Base-by-base conservation (phyloP, 2,329 filamentous ascomycete genomes). In the Sphaerulina vaccinii region DNA sequence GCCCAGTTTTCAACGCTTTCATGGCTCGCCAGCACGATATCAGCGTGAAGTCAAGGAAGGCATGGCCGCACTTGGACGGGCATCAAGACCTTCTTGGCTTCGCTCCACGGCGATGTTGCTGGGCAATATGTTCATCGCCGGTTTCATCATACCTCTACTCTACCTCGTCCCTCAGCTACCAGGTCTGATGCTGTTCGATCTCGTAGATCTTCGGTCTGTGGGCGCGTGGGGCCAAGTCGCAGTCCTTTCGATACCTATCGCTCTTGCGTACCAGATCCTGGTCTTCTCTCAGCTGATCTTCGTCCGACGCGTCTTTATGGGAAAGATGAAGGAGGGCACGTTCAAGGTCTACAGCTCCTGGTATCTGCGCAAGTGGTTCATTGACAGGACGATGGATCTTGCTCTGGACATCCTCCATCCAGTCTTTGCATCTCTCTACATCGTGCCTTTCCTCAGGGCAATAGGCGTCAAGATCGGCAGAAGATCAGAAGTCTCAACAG, bases 391-490 rank as follows among this genome's bases (percentile, higher is more conserved):
- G 11, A 59, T 62, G 54, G 60, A 62, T 33, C 56, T 62, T n/a
- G 58, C 60, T 15, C 42, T 62, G 22, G 55, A 50, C n/a, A 49
- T 62, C 13, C 47, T 62, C 1, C 58, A 62, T 40, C 60, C 58
- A 2, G 60, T 62, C 32, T 62, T 62, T 29, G 60, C 60, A 6
- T 56, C 56, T 7, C 52, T 62, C 15, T 62, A 62, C 56, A 59
- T 62, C 29, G 60, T 62, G 0, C 60, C 60, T 11, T 62, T 62
- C 47, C 56, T 62, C 18, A 45, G 50, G 9, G 40, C 49, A 16
- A 51, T 62, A 5, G 60, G 60, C 5, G 60, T 61, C 19, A 62
- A 59, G 44, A 62, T 62, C 9, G 60, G 60, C 42, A 54, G 52
- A n/a, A 43, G 60, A 32, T 57, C 60, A 5, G 60, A 62, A 32